Evolutionary conservation across 495 filamentous ascomycete genomes (phyloP).

Genomic region (Hypoxylon perforatum): DNA sequence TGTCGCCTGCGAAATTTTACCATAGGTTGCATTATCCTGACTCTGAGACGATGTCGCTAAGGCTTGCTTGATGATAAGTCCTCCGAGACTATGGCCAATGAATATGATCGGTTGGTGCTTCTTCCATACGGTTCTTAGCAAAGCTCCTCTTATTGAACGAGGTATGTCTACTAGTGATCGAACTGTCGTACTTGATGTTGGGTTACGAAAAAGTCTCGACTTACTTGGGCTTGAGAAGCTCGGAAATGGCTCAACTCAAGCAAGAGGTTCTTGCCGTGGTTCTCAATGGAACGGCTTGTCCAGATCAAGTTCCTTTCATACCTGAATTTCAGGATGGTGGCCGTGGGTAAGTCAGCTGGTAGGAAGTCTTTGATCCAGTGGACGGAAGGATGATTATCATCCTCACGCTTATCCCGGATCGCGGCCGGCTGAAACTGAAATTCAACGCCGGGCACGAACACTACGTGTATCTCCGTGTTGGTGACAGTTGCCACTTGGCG

Average conservation of each 20-base stretch:
- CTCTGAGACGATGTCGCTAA: background rate
- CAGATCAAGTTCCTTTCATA: background rate
- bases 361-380: background rate
- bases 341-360: background rate
- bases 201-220: background rate
- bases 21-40: background rate
- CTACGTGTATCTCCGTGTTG: background rate
- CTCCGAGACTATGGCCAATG: background rate
- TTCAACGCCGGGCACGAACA: background rate
- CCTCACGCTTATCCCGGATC: background rate
- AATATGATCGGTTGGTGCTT: background rate
- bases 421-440: background rate
- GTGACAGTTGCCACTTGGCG: background rate
- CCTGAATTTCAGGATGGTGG: background rate
- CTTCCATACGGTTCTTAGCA: background rate
- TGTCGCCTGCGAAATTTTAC: background rate
- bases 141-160: background rate
- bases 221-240: background rate
- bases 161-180: too few relatives aligned
- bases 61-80: background rate
- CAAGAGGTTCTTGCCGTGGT: constrained; percentile 2
- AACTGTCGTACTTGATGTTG: too few relatives aligned
- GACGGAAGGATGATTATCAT: background rate
- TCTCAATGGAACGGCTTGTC: background rate
- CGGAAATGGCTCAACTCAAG: background rate